These are phyloP conservation scores for Fusarium albidum DNA, from an alignment of 2,329 filamentous ascomycete genomes.

Conservation along the genomic window DNA sequence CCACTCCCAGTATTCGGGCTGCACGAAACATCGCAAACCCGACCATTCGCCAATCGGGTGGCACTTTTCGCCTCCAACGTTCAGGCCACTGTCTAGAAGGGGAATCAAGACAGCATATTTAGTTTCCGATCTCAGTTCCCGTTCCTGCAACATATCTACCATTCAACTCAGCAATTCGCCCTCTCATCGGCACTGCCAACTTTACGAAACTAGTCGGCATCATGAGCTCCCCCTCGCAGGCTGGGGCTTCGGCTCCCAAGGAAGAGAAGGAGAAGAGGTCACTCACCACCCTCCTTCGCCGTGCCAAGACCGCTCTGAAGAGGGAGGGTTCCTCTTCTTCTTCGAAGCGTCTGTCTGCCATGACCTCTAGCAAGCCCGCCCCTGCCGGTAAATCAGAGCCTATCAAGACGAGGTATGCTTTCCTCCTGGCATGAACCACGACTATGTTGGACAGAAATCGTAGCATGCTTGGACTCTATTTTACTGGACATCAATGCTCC, in stretches of 20 bases:
- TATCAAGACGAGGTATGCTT: conserved; percentile 39
- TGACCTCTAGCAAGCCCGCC: conserved; percentile 31
- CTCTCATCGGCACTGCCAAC: conserved; percentile 1
- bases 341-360: conserved; percentile 40
- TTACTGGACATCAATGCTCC: not conserved
- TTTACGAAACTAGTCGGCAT: conserved; percentile 16
- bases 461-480: not conserved
- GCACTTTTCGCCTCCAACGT: conserved; percentile 17
- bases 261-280: conserved; percentile 55
- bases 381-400: conserved; percentile 34
- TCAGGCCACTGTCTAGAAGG: not conserved
- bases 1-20: conserved; percentile 4
- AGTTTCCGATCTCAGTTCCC: not conserved
- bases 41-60: not conserved
- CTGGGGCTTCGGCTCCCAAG: conserved; percentile 45
- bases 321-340: conserved; percentile 45
- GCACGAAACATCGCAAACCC: conserved; percentile 10
- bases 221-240: conserved; percentile 56
- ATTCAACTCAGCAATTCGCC: not conserved
- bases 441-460: not conserved
- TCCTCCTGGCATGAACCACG: not conserved
- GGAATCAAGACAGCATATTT: conserved; percentile 5
- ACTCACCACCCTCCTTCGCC: conserved; percentile 56
- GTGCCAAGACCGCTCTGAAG: conserved; percentile 60
- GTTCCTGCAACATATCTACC: not conserved